These are phyloP conservation scores for Knoxdaviesia capensis DNA, from an alignment of 2,329 filamentous ascomycete genomes.

Conservation along the genomic window DNA sequence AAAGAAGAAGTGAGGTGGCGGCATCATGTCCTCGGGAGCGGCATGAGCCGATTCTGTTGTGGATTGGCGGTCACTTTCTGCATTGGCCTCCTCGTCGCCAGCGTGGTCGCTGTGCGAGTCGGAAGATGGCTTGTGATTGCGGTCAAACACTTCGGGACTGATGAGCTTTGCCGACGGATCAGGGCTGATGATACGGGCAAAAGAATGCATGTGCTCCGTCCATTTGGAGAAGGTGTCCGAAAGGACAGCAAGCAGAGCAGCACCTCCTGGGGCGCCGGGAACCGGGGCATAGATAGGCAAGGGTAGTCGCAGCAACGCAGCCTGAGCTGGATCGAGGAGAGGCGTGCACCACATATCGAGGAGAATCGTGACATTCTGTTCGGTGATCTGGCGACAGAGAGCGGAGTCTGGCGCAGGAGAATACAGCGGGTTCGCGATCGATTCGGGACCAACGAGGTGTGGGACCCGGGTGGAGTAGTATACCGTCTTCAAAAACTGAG, in stretches of 20 bases:
- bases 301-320: constrained; percentile 49
- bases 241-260: constrained; percentile 47
- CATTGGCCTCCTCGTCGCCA: too few species aligned
- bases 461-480: constrained; percentile 32
- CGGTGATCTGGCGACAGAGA: constrained; percentile 46
- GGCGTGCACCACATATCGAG: constrained; percentile 72
- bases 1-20: constrained; percentile 53
- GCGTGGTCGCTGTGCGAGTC: too few species aligned
- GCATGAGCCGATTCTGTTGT: neutral
- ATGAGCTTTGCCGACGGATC: constrained; percentile 24
- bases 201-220: constrained; percentile 49
- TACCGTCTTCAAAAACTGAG: constrained; percentile 62
- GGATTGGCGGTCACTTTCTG: too few species aligned
- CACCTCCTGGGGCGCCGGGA: constrained; percentile 29
- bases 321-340: constrained; percentile 39
- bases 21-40: constrained; percentile 10
- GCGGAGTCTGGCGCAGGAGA: constrained; percentile 30
- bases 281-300: constrained; percentile 44
- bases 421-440: constrained; percentile 39
- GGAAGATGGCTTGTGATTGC: constrained; percentile 3
- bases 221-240: constrained; percentile 66
- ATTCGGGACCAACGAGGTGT: constrained; percentile 6
- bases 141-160: constrained; percentile 18
- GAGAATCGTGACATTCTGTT: constrained; percentile 43
- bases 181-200: constrained; percentile 43